A percentile compares a stretch with the other conserved stretches of the same genome.
Conservation (phyloP, 441 rosid genomes). For the Kokia cookei region DNA sequence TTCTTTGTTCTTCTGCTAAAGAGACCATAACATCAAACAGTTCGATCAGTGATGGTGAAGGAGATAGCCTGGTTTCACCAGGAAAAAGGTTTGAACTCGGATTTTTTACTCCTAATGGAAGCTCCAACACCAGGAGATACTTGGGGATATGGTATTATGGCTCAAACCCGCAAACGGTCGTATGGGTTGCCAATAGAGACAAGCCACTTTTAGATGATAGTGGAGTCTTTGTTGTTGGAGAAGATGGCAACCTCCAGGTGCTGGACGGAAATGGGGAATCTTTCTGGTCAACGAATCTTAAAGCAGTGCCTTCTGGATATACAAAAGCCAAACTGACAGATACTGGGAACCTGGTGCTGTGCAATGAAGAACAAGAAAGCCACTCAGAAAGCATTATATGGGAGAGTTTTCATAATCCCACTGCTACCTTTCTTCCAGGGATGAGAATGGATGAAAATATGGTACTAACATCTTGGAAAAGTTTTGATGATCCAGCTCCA, state of each 20-base stretch:
- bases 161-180: slow-evolving; percentile 33
- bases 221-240: slow-evolving; percentile 20
- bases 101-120: slow-evolving; percentile 49
- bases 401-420: slow-evolving; percentile 63
- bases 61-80: slow-evolving; percentile 42
- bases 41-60: slow-evolving; percentile 24
- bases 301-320: slow-evolving; percentile 8
- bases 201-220: slow-evolving; percentile 23
- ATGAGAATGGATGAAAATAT: slow-evolving; percentile 44
- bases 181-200: slow-evolving; percentile 64
- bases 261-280: slow-evolving; percentile 12
- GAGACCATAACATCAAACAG: slow-evolving; percentile 18
- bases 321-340: slow-evolving; percentile 31
- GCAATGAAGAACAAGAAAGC: slow-evolving; percentile 17
- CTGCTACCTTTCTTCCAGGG: slow-evolving; percentile 74
- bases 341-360: slow-evolving; percentile 47
- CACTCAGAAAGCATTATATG: slow-evolving; percentile 17
- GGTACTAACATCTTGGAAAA: slow-evolving; percentile 42
- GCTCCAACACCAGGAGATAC: slow-evolving; percentile 30
- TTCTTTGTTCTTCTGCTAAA: slow-evolving; percentile 23
- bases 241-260: slow-evolving; percentile 39
- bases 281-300: slow-evolving; percentile 27
- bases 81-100: slow-evolving; percentile 50
- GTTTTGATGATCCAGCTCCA: slow-evolving; percentile 36
- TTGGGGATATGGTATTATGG: slow-evolving; percentile 53